Evolutionary conservation across 2,329 filamentous ascomycete species (phyloP).

Genomic region (Talaromyces verruculosus): DNA sequence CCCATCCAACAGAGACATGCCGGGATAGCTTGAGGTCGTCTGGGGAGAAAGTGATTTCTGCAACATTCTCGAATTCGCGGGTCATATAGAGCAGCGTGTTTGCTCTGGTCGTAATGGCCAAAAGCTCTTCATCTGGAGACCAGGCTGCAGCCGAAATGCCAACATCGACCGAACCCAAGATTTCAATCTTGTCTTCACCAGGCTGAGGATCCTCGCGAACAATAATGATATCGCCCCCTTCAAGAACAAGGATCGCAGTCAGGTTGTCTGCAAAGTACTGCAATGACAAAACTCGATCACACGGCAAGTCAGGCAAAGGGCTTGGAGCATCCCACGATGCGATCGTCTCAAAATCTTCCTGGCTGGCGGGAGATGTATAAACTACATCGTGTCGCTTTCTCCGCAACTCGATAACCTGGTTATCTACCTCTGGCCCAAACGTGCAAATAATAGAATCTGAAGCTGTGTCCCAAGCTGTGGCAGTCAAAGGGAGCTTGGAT

Average conservation of each 20-base stretch:
- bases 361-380: conserved; percentile 43
- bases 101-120: conserved; percentile 77
- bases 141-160: conserved; percentile 87
- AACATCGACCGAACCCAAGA: conserved; percentile 88
- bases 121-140: conserved; percentile 92
- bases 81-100: conserved; percentile 90
- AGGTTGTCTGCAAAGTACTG: conserved; percentile 82
- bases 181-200: conserved; percentile 81
- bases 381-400: conserved; percentile 43
- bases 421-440: conserved; percentile 73
- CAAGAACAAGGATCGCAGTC: conserved; percentile 77
- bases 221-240: conserved; percentile 85
- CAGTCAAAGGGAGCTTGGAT: conserved; percentile 64
- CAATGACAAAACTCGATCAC: conserved; percentile 73
- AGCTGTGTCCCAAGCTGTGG: conserved; percentile 80
- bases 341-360: conserved; percentile 53
- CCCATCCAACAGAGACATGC: conserved; percentile 97
- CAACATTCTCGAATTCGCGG: conserved; percentile 79
- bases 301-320: conserved; percentile 70
- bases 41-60: conserved; percentile 67
- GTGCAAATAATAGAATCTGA: conserved; percentile 77
- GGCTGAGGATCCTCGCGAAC: conserved; percentile 69
- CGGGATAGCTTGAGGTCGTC: conserved; percentile 85
- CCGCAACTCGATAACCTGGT: conserved; percentile 71
- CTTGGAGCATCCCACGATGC: conserved; percentile 88